A percentile compares a stretch with the other conserved stretches of the same genome.
phyloP scores from a whole-genome alignment of 805 yeast genomes.

The Metschnikowia santaceciliae region DNA sequence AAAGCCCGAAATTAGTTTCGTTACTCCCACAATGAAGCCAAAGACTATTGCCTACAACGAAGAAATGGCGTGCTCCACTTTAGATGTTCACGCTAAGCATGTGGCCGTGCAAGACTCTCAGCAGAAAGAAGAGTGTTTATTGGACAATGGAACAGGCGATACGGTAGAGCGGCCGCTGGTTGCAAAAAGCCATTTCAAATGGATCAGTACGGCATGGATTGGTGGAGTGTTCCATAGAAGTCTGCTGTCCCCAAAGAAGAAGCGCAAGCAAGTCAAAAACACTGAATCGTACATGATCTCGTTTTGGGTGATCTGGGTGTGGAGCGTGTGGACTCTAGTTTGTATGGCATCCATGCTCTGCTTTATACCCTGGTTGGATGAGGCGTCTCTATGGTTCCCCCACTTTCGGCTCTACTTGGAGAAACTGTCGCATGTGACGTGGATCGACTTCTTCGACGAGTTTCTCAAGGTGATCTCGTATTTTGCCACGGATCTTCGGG shows the following conservation, averaged over 20 bases:
- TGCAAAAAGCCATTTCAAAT: neutral
- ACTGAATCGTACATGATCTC: neutral
- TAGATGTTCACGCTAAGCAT: neutral
- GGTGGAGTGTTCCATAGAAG: neutral
- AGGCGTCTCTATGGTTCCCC: slow-evolving; percentile 27
- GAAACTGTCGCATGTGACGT: slow-evolving; percentile 32
- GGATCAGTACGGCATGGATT: neutral
- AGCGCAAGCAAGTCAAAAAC: neutral
- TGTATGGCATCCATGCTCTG: slow-evolving; percentile 9
- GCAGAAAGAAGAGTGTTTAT: neutral
- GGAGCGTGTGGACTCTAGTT: slow-evolving; percentile 11
- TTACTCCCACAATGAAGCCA: neutral
- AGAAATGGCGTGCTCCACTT: neutral
- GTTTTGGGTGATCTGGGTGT: slow-evolving; percentile 4
- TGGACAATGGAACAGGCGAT: neutral
- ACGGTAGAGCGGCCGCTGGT: neutral
- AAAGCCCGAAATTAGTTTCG: neutral
- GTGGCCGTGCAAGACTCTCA: neutral
- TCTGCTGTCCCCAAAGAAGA: neutral
- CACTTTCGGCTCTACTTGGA: slow-evolving; percentile 39
- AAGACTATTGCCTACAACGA: neutral
- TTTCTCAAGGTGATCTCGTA: slow-evolving; percentile 43
- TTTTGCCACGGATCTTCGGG: slow-evolving; percentile 40
- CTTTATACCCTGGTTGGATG: slow-evolving; percentile 8
- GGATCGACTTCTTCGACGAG: slow-evolving; percentile 33